These are phyloP conservation scores for Penstemon newberryi DNA, from an alignment of 257 asterid genomes.

Conservation along the genomic window DNA sequence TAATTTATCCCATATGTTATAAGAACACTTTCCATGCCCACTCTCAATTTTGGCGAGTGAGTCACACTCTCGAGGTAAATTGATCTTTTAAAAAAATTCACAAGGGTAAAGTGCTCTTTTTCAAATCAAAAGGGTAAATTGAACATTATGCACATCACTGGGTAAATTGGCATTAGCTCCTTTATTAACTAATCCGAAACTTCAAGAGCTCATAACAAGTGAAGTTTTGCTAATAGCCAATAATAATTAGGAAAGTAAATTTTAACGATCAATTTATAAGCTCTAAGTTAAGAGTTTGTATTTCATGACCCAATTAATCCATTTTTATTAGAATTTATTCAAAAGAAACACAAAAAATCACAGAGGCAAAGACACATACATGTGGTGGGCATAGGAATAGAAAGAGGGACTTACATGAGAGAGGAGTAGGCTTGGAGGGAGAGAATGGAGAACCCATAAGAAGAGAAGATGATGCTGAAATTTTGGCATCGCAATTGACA, in stretches of 20 bases:
- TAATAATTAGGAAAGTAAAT: neutral
- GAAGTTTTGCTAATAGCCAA: neutral
- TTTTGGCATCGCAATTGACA: slow-evolving; percentile 39
- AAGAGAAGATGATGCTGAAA: slow-evolving; percentile 39
- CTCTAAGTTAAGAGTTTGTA: neutral
- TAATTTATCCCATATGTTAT: too few relatives aligned
- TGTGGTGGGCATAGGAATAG: slow-evolving; percentile 1
- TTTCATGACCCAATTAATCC: neutral
- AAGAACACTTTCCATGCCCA: too few relatives aligned
- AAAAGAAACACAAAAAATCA: neutral
- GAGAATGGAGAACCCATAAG: slow-evolving; percentile 46
- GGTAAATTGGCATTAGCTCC: too few relatives aligned
- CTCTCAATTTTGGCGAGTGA: too few relatives aligned
- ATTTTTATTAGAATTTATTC: neutral
- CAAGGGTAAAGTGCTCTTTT: too few relatives aligned
- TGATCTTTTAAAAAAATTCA: too few relatives aligned
- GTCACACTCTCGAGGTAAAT: too few relatives aligned
- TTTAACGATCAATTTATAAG: slow-evolving; percentile 2
- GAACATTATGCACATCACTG: too few relatives aligned
- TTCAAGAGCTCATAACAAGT: too few relatives aligned
- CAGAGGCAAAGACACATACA: slow-evolving; percentile 35
- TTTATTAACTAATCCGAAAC: too few relatives aligned
- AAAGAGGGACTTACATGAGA: slow-evolving; percentile 39
- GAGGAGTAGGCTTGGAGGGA: slow-evolving; percentile 22
- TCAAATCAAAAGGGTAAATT: too few relatives aligned